Base-by-base conservation (phyloP, 192 early-diverging fungal species). In the Coemansia sp. region DNA sequence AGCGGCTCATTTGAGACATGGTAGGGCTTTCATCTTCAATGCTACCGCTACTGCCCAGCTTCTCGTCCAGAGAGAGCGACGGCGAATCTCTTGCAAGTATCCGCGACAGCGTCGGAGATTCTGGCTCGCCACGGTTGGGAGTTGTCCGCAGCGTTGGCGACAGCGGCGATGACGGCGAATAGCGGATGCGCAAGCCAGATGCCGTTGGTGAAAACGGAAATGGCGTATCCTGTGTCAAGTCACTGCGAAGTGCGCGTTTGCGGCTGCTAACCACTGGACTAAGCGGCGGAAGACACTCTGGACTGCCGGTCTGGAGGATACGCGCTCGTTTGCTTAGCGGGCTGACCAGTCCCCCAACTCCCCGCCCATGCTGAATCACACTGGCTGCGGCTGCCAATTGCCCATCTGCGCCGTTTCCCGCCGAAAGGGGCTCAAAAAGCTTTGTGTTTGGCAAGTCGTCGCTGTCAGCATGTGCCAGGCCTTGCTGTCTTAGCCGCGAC, bases 241-340 rank as follows among this genome's bases (percentile, higher is more conserved):
- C 78, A 2, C 58, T 57, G 21, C 72, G 72, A 5, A 71, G 31
- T 14, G 69, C 44, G 40, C 78, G 78, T 44, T 68, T 71, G 55
- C 78, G 72, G 55, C 28, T 71, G 65, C 81, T 83, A 12, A 83
- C 72, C 8, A 83, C 72, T 11, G 81, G 81, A 52, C 81, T 83
- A 10, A 83, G 72, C 7, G 81, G 81, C 11, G 81, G 81, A 28
- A 83, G 60, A 47, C 72, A 75, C 46, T 75, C 72, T 19, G 81
- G 75, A 40, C 75, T 83, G 65, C 66, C 61, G 10, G 60, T 67
- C 36, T 79, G 76, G 5, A 79, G 57, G 23, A 79, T 73, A 34
- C 76, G 76, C 12, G 76, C 76, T 1, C 76, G 67, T 28, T 79
- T 79, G 53, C 54, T 79, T 26, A 79, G 57, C 19, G 76, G 76